A percentile compares a stretch with the other conserved stretches of the same genome.
Conservation (phyloP, 345 rosid species). For the Ceriops tagal region DNA sequence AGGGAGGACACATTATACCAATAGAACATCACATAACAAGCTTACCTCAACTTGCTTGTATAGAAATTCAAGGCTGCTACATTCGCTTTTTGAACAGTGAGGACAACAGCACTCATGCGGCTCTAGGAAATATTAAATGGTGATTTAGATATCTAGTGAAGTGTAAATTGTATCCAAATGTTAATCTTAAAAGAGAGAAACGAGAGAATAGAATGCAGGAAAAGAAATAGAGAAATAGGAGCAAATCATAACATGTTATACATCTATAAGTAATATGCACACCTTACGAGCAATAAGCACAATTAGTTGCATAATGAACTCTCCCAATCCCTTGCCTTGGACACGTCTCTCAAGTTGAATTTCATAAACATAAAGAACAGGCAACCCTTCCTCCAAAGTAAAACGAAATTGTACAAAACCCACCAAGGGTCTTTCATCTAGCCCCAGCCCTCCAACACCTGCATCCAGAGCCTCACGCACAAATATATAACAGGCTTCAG, state of each 20-base stretch:
- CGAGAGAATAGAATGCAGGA: neutral
- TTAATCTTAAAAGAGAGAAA: neutral
- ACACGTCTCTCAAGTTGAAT: conserved; percentile 63
- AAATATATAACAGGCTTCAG: conserved; percentile 67
- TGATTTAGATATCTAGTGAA: neutral
- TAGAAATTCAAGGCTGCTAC: conserved; percentile 73
- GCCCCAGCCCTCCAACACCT: conserved; percentile 19
- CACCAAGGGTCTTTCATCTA: conserved; percentile 30
- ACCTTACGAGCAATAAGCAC: conserved; percentile 89
- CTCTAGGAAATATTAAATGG: conserved; percentile 33
- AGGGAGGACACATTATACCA: neutral
- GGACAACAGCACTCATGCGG: conserved; percentile 65
- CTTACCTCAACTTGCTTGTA: conserved; percentile 71
- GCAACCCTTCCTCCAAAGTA: conserved; percentile 74
- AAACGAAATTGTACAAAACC: conserved; percentile 85
- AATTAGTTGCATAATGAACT: conserved; percentile 74
- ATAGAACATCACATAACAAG: conserved; percentile 1
- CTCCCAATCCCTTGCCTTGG: conserved; percentile 80
- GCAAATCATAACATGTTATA: neutral
- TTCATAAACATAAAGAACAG: conserved; percentile 85
- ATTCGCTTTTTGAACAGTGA: conserved; percentile 84
- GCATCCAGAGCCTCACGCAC: conserved; percentile 34
- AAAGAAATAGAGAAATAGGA: neutral
- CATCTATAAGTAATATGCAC: neutral
- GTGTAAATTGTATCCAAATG: neutral